phyloP scores from a whole-genome alignment of 1,139 yeast species.

The Hemisphaericaspora xylanilytica region DNA sequence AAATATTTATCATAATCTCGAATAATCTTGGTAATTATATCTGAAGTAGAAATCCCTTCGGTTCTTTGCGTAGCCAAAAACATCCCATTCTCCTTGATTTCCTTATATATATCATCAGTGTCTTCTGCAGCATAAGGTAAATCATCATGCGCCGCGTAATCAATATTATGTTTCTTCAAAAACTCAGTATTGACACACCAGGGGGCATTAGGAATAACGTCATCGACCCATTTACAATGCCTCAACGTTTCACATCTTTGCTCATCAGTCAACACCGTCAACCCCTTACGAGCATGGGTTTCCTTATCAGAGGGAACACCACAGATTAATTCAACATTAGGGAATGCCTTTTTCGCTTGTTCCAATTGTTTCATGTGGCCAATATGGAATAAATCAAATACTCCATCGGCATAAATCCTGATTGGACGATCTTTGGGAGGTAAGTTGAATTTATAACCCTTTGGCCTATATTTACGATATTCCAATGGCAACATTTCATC shows the following conservation, averaged over 20 bases:
- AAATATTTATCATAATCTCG: constrained; percentile 94
- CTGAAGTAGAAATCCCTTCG: constrained; percentile 93
- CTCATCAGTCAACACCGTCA: constrained; percentile 82
- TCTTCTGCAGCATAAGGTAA: constrained; percentile 88
- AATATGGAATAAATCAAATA: constrained; percentile 90
- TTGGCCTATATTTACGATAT: constrained; percentile 66
- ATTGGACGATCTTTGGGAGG: constrained; percentile 89
- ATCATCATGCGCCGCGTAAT: constrained; percentile 97
- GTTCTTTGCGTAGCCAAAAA: constrained; percentile 94
- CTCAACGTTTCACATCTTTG: constrained; percentile 85
- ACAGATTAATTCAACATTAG: constrained; percentile 78
- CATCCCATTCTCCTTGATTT: constrained; percentile 86
- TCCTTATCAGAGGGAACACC: constrained; percentile 90
- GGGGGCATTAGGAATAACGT: constrained; percentile 90
- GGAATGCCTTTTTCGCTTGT: constrained; percentile 92
- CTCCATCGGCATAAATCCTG: constrained; percentile 95
- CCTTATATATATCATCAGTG: constrained; percentile 86
- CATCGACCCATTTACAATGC: constrained; percentile 98
- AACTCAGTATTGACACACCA: constrained; percentile 92
- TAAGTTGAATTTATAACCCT: constrained; percentile 65
- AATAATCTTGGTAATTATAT: constrained; percentile 90
- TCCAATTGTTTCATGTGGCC: constrained; percentile 98
- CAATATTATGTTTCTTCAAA: constrained; percentile 73
- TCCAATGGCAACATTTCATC: constrained; percentile 64
- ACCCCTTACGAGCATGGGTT: constrained; percentile 89